phyloP scores from a whole-genome alignment of 768 basidiomycete species.

The Podaxis carcinomalis region DNA sequence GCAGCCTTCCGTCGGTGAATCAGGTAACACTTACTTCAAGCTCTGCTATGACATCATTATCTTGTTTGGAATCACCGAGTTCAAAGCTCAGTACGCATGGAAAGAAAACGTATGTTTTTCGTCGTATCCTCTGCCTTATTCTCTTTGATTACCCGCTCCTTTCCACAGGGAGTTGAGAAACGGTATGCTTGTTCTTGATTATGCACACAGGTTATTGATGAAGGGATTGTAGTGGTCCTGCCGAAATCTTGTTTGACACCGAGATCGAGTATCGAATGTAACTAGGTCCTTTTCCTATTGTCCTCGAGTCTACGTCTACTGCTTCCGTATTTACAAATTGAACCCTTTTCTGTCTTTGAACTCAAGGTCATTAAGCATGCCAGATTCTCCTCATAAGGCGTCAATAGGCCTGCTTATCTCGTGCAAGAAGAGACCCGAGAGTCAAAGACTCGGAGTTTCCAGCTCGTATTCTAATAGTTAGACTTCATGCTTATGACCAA shows the following conservation, averaged over 20 bases:
- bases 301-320: no score
- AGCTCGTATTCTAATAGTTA: no score
- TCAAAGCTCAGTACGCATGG: conserved; percentile 17
- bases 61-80: conserved; percentile 15
- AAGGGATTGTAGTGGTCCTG: conserved; percentile 10
- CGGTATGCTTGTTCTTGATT: conserved; percentile 8
- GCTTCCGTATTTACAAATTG: no score
- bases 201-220: no score
- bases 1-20: background rate
- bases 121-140: background rate
- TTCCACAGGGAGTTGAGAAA: conserved; percentile 18
- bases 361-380: no score
- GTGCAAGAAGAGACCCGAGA: no score
- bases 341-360: no score
- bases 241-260: conserved; percentile 16
- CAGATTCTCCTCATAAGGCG: no score
- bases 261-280: conserved; percentile 4
- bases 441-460: no score
- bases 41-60: conserved; percentile 17
- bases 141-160: background rate
- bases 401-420: no score
- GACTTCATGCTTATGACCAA: no score
- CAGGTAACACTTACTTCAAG: conserved; percentile 11
- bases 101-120: conserved; percentile 12
- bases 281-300: background rate